phyloP scores from a whole-genome alignment of 257 asterid species.

The Fraxinus quadrangulata region DNA sequence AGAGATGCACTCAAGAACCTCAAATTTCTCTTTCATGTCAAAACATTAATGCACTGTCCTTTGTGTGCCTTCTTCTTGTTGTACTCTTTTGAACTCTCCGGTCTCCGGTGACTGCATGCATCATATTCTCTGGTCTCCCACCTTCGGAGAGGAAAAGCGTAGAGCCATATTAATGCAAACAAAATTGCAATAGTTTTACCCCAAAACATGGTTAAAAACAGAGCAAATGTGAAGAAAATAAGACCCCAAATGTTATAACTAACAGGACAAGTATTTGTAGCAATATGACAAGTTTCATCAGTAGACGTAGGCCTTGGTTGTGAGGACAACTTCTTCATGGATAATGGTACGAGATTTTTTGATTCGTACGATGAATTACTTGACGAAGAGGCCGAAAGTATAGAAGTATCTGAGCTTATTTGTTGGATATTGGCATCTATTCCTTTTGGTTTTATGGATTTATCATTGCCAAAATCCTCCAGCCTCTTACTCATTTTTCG shows the following conservation, averaged over 20 bases:
- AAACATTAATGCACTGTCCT: conserved; percentile 21
- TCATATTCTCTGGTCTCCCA: conserved; percentile 15
- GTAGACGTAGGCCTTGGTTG: background rate
- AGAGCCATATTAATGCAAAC: conserved; percentile 33
- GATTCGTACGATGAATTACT: background rate
- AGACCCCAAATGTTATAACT: conserved; percentile 4
- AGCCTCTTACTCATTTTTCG: conserved; percentile 8
- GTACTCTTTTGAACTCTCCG: conserved; percentile 3
- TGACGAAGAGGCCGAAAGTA: background rate
- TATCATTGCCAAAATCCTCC: conserved; percentile 17
- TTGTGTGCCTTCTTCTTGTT: background rate
- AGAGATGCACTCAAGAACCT: background rate
- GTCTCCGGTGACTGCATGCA: conserved; percentile 13
- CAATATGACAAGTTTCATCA: conserved; percentile 16
- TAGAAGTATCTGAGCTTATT: background rate
- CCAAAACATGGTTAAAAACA: conserved; percentile 28
- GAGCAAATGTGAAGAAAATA: conserved; percentile 25
- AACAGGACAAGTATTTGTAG: conserved; percentile 10
- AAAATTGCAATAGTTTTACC: conserved; percentile 37
- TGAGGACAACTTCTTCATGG: background rate
- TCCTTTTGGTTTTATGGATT: background rate
- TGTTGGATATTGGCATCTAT: conserved; percentile 3
- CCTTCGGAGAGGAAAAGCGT: conserved; percentile 16
- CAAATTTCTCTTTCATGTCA: conserved; percentile 16
- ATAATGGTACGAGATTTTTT: conserved; percentile 7